Evolutionary conservation across 1,139 yeast species (phyloP).

Genomic region (Debaryomyces udenii): DNA sequence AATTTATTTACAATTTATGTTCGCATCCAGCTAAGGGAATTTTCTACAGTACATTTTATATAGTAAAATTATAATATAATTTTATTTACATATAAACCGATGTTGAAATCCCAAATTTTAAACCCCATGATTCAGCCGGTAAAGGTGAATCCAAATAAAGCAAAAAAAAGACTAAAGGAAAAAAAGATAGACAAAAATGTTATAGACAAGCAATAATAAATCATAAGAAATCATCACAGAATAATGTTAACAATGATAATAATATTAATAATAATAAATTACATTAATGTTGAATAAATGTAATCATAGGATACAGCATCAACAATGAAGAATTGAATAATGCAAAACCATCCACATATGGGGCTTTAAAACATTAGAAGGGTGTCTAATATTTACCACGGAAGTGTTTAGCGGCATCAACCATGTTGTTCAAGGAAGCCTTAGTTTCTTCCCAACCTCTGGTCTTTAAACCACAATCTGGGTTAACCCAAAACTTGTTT

Average conservation of each 20-base stretch:
- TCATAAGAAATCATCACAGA: constrained; percentile 25
- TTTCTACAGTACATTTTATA: constrained; percentile 6
- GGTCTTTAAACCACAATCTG: constrained; percentile 99
- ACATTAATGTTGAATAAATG: constrained; percentile 75
- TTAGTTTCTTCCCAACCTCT: constrained; percentile 92
- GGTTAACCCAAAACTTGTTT: constrained; percentile 99
- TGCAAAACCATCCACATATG: constrained; percentile 25
- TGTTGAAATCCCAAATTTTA: constrained; percentile 55
- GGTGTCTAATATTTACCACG: constrained; percentile 56
- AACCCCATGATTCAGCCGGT: constrained; percentile 35
- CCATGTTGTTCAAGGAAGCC: constrained; percentile 94
- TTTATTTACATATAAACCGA: constrained; percentile 36
- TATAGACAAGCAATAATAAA: constrained; percentile 20
- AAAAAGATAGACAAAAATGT: constrained; percentile 24
- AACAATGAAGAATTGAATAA: constrained; percentile 41
- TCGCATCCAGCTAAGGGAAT: constrained; percentile 3
- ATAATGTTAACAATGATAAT: constrained; percentile 18
- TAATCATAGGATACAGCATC: constrained; percentile 47
- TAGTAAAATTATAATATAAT: constrained; percentile 12
- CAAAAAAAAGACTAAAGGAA: constrained; percentile 11
- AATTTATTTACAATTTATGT: too few species aligned
- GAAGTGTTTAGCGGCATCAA: constrained; percentile 96
- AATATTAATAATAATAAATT: constrained; percentile 27
- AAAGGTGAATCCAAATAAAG: constrained; percentile 12
- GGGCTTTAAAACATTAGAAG: constrained; percentile 19